These are phyloP conservation scores for Sporothrix brunneoviolacea DNA, from an alignment of 2,329 filamentous ascomycete species.

Conservation along the genomic window DNA sequence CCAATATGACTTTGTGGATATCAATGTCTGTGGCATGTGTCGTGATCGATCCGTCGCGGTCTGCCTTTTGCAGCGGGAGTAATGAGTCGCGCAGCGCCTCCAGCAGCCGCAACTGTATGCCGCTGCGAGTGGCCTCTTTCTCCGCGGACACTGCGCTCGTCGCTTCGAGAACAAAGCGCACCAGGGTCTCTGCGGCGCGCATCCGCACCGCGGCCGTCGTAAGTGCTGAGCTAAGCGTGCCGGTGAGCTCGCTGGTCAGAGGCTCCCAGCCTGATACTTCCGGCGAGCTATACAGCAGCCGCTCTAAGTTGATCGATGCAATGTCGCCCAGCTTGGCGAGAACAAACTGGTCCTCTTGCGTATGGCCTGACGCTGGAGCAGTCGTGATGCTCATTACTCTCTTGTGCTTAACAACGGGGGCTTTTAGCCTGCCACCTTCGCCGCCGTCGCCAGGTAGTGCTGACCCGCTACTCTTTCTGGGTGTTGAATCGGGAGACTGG, in stretches of 20 bases:
- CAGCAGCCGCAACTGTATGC: constrained; percentile 67
- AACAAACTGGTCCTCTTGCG: constrained; percentile 60
- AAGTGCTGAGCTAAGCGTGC: constrained; percentile 40
- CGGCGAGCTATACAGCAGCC: constrained; percentile 62
- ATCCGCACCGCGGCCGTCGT: constrained; percentile 47
- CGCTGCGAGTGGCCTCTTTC: constrained; percentile 43
- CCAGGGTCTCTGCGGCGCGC: constrained; percentile 59
- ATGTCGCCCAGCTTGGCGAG: constrained; percentile 68
- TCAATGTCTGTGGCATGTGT: constrained; percentile 63
- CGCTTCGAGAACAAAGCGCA: constrained; percentile 51
- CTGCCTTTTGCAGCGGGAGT: constrained; percentile 46
- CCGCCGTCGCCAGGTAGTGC: not conserved
- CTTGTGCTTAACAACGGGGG: constrained; percentile 30
- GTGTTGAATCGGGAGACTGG: not conserved
- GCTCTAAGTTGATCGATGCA: constrained; percentile 65
- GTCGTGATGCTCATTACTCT: constrained; percentile 43
- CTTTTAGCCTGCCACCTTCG: constrained; percentile 25
- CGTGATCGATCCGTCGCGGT: constrained; percentile 48
- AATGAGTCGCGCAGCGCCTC: constrained; percentile 59
- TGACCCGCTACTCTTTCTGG: not conserved
- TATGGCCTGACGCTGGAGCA: constrained; percentile 40
- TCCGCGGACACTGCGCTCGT: constrained; percentile 49
- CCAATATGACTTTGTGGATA: constrained; percentile 72
- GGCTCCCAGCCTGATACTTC: constrained; percentile 69
- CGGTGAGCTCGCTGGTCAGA: constrained; percentile 51